A percentile compares a stretch with the other conserved stretches of the same genome.
Evolutionary conservation across 139 green algal species (phyloP).

Genomic region (Yamagishiella unicocca): DNA sequence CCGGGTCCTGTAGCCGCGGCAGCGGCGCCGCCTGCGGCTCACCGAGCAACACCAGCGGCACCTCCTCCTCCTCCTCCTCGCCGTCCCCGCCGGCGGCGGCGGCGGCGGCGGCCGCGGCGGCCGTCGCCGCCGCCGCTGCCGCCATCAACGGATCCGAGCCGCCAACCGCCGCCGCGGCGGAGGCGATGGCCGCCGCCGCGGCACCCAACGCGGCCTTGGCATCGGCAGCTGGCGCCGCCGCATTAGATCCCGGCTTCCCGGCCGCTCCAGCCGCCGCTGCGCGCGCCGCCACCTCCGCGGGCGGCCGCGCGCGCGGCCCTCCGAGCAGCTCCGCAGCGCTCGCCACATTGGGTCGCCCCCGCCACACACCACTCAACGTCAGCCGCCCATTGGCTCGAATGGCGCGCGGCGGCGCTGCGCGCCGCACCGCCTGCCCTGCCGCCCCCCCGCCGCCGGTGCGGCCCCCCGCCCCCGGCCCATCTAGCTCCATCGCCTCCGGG

Average conservation of each 20-base stretch:
- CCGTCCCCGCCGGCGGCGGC: neutral
- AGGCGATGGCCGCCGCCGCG: neutral
- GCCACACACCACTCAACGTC: neutral
- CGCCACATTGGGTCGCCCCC: neutral
- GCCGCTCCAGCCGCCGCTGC: no score
- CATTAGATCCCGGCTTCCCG: no score
- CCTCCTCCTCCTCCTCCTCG: neutral
- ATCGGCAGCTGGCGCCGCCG: neutral
- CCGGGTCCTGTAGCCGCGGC: neutral
- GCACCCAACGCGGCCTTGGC: neutral
- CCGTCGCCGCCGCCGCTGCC: neutral
- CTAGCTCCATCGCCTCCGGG: conserved; percentile 31
- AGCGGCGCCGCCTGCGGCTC: neutral
- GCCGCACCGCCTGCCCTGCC: neutral
- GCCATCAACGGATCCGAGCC: neutral
- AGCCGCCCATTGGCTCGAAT: conserved; percentile 7
- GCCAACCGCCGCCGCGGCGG: conserved; percentile 17
- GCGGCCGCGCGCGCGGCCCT: neutral
- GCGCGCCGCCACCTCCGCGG: neutral
- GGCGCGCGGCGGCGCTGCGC: neutral
- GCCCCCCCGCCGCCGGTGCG: neutral
- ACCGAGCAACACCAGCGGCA: conserved; percentile 24
- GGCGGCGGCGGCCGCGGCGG: neutral
- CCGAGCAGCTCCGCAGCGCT: neutral
- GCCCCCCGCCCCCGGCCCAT: neutral